Evolutionary conservation across 345 rosid genomes (phyloP).

Genomic region (Ceriops decandra): DNA sequence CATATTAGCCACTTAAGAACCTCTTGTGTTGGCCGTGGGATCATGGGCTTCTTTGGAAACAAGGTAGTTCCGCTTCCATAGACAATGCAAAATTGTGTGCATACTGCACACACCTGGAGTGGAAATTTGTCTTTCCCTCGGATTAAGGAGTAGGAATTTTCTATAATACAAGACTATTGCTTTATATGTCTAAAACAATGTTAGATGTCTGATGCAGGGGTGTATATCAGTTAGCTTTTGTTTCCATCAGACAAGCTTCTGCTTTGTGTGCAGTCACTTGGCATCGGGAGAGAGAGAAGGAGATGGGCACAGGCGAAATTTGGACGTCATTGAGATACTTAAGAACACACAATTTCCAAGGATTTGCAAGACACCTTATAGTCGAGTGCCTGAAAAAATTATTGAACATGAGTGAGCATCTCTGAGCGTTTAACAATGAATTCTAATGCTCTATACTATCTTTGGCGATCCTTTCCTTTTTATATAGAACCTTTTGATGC

Average conservation of each 20-base stretch:
- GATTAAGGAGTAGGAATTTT: background rate
- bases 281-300: constrained; percentile 98
- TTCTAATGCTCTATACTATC: background rate
- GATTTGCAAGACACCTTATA: constrained; percentile 52
- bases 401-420: constrained; percentile 69
- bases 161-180: background rate
- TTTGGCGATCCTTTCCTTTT: too few relatives aligned
- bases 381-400: constrained; percentile 63
- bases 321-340: constrained; percentile 73
- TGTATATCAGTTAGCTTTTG: constrained; percentile 87
- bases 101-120: background rate
- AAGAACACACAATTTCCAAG: constrained; percentile 75
- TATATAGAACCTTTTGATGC: background rate
- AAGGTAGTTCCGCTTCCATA: constrained; percentile 45
- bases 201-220: constrained; percentile 53
- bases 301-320: constrained; percentile 80
- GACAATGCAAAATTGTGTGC: background rate
- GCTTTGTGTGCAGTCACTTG: constrained; percentile 88
- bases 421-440: background rate
- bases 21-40: constrained; percentile 70
- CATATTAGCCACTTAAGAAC: constrained; percentile 72
- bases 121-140: background rate
- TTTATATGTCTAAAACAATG: background rate
- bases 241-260: constrained; percentile 77
- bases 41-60: constrained; percentile 91